Conservation (phyloP, 176 grass and related monocot genomes). For the Carex cristatella region DNA sequence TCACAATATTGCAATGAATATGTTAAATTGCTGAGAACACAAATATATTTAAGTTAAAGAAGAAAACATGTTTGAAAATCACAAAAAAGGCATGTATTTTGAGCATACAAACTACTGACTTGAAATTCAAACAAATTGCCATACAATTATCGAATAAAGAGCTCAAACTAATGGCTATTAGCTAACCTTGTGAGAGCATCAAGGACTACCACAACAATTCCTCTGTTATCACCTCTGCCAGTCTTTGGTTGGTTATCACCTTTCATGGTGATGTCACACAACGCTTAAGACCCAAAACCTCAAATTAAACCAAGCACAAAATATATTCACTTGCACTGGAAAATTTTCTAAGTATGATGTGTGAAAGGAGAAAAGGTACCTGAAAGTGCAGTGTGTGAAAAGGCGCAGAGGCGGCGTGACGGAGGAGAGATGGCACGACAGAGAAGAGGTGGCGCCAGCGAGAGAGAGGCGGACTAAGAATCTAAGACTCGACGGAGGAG, state of each 20-base stretch:
- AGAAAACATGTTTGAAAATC: background rate
- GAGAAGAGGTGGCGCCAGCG: too few relatives aligned
- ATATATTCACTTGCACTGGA: too few relatives aligned
- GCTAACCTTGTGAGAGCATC: conserved; percentile 73
- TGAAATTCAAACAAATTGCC: background rate
- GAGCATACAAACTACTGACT: background rate
- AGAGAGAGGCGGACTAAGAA: too few relatives aligned
- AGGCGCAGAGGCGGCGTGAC: too few relatives aligned
- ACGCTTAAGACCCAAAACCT: too few relatives aligned
- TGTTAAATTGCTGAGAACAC: background rate
- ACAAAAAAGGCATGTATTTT: background rate
- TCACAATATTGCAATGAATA: background rate
- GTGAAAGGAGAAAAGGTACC: too few relatives aligned
- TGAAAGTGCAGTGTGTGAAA: too few relatives aligned
- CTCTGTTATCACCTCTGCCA: conserved; percentile 84
- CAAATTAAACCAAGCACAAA: too few relatives aligned
- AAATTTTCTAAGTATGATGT: too few relatives aligned
- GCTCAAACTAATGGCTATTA: background rate
- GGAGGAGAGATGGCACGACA: too few relatives aligned
- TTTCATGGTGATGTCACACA: conserved; percentile 66
- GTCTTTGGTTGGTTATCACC: conserved; percentile 90
- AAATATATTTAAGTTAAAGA: background rate
- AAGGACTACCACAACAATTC: conserved; percentile 91
- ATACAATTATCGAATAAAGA: background rate
- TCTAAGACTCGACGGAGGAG: too few relatives aligned